A percentile compares a stretch with the other conserved stretches of the same genome.
Conservation (phyloP, 306 rosid genomes). For the Castanea mollissima region DNA sequence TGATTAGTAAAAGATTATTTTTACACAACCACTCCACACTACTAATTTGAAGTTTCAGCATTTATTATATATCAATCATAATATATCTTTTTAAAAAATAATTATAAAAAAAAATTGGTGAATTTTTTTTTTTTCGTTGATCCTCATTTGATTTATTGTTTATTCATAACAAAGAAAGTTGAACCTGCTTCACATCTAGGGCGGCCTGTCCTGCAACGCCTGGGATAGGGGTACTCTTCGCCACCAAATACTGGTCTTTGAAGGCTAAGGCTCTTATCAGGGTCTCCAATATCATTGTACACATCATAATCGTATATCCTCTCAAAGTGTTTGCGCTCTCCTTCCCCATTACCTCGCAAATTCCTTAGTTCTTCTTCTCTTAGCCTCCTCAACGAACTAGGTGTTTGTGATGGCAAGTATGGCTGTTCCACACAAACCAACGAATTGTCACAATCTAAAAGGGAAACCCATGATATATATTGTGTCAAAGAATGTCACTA, state of each 20-base stretch:
- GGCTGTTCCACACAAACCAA: conserved; percentile 26
- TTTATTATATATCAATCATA: too few relatives aligned
- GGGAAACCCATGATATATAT: too few relatives aligned
- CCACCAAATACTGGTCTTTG: conserved; percentile 66
- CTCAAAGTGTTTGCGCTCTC: conserved; percentile 43
- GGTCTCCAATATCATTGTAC: conserved; percentile 68
- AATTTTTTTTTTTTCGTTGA: too few relatives aligned
- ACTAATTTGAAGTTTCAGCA: too few relatives aligned
- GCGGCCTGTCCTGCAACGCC: conserved; percentile 66
- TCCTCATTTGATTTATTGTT: too few relatives aligned
- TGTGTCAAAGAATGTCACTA: too few relatives aligned
- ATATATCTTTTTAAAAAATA: too few relatives aligned
- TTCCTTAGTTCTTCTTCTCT: conserved; percentile 50
- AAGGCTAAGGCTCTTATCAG: conserved; percentile 33
- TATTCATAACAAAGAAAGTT: not conserved
- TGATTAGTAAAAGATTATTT: too few relatives aligned
- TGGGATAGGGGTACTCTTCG: conserved; percentile 53
- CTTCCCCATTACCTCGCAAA: conserved; percentile 60
- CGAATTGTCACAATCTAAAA: too few relatives aligned
- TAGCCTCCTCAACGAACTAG: conserved; percentile 49
- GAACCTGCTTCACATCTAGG: conserved; percentile 39
- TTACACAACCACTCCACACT: too few relatives aligned
- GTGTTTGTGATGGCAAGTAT: conserved; percentile 65
- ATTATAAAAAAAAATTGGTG: too few relatives aligned
- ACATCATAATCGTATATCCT: conserved; percentile 74